Conservation (phyloP, 2,329 filamentous ascomycete species). For the Sporothrix brasiliensis region DNA sequence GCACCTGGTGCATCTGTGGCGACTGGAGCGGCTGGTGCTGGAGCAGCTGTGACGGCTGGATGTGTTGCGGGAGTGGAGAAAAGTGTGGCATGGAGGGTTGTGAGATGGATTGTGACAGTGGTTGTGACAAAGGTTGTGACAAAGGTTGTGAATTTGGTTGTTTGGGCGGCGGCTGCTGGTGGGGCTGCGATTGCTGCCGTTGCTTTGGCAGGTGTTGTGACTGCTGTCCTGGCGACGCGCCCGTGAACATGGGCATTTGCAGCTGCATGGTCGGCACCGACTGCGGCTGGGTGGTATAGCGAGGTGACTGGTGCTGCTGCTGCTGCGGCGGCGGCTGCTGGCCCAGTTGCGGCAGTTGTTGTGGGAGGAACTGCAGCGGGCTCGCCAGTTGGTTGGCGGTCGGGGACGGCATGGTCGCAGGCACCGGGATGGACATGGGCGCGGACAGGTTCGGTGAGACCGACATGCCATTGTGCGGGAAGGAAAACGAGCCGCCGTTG, state of each 20-base stretch:
- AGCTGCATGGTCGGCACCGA: slow-evolving; percentile 18
- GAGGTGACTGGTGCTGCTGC: slow-evolving; percentile 25
- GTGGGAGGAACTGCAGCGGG: slow-evolving; percentile 33
- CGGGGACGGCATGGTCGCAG: slow-evolving; percentile 28
- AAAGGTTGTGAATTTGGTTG: slow-evolving; percentile 28
- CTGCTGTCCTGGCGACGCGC: slow-evolving; percentile 33
- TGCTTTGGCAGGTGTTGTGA: slow-evolving; percentile 39
- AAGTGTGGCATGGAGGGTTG: slow-evolving; percentile 24
- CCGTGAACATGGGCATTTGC: slow-evolving; percentile 31
- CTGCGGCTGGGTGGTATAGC: slow-evolving; percentile 28
- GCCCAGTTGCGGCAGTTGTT: slow-evolving; percentile 20
- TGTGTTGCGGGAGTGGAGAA: slow-evolving; percentile 26
- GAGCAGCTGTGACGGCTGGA: slow-evolving; percentile 34
- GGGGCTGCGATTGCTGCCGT: slow-evolving; percentile 35
- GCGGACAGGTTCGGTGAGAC: slow-evolving; percentile 26
- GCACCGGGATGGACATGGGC: slow-evolving; percentile 27
- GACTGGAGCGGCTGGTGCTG: slow-evolving; percentile 17
- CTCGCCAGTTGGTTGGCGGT: slow-evolving; percentile 27
- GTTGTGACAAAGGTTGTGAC: slow-evolving; percentile 35
- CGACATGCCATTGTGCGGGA: slow-evolving; percentile 28
- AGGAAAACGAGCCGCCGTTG: slow-evolving; percentile 25
- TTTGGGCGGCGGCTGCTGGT: slow-evolving; percentile 36
- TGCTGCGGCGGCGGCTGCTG: slow-evolving; percentile 11
- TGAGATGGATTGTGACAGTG: slow-evolving; percentile 10
- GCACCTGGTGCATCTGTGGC: slow-evolving; percentile 10